These are phyloP conservation scores for Cyclocybe aegerita DNA, from an alignment of 768 basidiomycete genomes.

Conservation along the genomic window DNA sequence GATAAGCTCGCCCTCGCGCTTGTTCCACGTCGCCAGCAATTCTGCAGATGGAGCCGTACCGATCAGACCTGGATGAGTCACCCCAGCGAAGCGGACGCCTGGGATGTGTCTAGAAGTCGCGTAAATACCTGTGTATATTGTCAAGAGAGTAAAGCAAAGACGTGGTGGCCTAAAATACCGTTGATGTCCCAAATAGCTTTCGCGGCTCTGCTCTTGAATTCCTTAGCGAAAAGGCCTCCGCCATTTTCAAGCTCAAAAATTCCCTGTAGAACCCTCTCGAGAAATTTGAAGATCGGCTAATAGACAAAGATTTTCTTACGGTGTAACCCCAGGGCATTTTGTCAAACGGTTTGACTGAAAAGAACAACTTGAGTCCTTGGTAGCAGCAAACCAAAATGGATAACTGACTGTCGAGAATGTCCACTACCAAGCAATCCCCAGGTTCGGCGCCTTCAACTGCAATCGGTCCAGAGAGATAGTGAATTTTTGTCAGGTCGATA, in stretches of 20 bases:
- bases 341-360: constrained; percentile 60
- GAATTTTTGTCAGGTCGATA: constrained; percentile 63
- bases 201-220: constrained; percentile 68
- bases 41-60: constrained; percentile 77
- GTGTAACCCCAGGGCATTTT: constrained; percentile 86
- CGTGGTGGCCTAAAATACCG: constrained; percentile 33
- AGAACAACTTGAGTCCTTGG: neutral
- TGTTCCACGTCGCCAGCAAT: constrained; percentile 73
- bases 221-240: constrained; percentile 68
- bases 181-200: constrained; percentile 85
- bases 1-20: constrained; percentile 66
- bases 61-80: constrained; percentile 74
- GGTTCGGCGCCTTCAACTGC: constrained; percentile 76
- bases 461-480: constrained; percentile 77
- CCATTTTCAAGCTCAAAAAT: constrained; percentile 77
- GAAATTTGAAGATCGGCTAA: neutral
- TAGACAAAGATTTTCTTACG: constrained; percentile 26
- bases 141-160: neutral
- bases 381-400: neutral
- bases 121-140: constrained; percentile 49
- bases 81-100: constrained; percentile 76
- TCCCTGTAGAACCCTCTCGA: constrained; percentile 37
- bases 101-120: constrained; percentile 77
- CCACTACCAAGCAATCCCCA: constrained; percentile 77
- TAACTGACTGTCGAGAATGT: constrained; percentile 68